Evolutionary conservation across 768 basidiomycete genomes (phyloP), one percentile per base, ranked within the genome.

Genomic region (Mycena belliarum): DNA sequence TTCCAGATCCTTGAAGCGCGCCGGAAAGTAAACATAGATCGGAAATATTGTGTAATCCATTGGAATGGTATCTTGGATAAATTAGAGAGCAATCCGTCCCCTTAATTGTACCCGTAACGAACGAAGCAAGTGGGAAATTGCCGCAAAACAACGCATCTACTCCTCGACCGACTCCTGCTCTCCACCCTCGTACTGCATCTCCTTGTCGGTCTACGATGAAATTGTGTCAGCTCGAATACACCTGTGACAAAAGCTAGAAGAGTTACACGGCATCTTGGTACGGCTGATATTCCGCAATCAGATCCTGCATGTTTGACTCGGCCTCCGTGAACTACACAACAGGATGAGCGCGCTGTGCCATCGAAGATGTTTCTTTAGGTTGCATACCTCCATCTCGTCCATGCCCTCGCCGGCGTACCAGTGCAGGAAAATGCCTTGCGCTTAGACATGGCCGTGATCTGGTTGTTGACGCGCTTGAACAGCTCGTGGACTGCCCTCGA

Each of bases 381-480:
- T 43, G 32, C 78, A 47, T 51, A 85, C 82, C 81, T 95, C 92
- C 92, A 94, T 92, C 82, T 94, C 93, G 72, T 95, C 96, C 96
- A 99, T 98, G 72, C 96, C 97, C 80, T 98, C 97, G 72, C 95
- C 93, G 33, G 95, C 98, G 77, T 98, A 98, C 95, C 95, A 96
- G 75, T 96, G 91, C 86, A 94, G 83, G 84, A 95, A n/a, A n/a
- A 95, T 23, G 95, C 95, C 81, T 98, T 98, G 73, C 96, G 83
- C 85, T 91, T 93, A 84, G 95, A 96, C 97, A 98, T 99, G 74
- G 93, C 93, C 59, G 91, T 91, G 85, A 99, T 98, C 74, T 98
- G 95, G 70, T 96, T 94, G 63, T 89, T 90, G 71, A 98, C 93
- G 80, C 96, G 95, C 82, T 95, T 93, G 92, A 98, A 98, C 64